phyloP scores from a whole-genome alignment of 2,329 filamentous ascomycete species.

The Bipolaris victoriae region DNA sequence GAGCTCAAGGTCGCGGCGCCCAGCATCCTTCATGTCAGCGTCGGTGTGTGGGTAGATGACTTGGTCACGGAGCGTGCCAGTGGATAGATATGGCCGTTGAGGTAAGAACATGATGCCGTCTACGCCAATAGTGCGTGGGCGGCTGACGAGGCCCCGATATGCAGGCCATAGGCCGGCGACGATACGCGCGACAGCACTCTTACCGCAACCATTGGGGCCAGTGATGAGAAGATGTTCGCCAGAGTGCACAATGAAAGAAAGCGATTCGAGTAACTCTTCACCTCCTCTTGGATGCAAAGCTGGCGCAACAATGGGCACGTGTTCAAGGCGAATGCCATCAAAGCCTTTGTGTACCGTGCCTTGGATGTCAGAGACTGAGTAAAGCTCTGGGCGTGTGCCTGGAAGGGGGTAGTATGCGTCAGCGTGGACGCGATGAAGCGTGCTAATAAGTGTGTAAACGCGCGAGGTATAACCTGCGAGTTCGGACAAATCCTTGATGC shows the following conservation, averaged over 20 bases:
- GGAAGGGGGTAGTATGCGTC: constrained; percentile 78
- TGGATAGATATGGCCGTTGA: constrained; percentile 88
- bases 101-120: constrained; percentile 99
- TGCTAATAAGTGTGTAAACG: constrained; percentile 94
- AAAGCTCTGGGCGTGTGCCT: constrained; percentile 76
- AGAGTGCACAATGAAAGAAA: constrained; percentile 86
- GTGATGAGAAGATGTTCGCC: constrained; percentile 95
- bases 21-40: constrained; percentile 85
- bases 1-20: constrained; percentile 78
- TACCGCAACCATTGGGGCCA: constrained; percentile 92
- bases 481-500: constrained; percentile 96
- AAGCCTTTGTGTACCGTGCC: constrained; percentile 95
- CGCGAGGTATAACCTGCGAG: constrained; percentile 94
- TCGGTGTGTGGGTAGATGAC: constrained; percentile 98
- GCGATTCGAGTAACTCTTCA: constrained; percentile 85
- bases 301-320: constrained; percentile 91
- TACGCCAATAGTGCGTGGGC: constrained; percentile 77
- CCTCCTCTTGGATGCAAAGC: constrained; percentile 87
- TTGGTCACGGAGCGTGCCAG: constrained; percentile 92
- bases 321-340: constrained; percentile 89
- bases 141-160: constrained; percentile 88
- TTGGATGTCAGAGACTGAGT: constrained; percentile 87
- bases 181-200: constrained; percentile 84
- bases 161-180: constrained; percentile 95
- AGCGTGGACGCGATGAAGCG: constrained; percentile 90